These are phyloP conservation scores for Paecilomyces sp. DNA, from an alignment of 2,329 filamentous ascomycete species.

Conservation along the genomic window DNA sequence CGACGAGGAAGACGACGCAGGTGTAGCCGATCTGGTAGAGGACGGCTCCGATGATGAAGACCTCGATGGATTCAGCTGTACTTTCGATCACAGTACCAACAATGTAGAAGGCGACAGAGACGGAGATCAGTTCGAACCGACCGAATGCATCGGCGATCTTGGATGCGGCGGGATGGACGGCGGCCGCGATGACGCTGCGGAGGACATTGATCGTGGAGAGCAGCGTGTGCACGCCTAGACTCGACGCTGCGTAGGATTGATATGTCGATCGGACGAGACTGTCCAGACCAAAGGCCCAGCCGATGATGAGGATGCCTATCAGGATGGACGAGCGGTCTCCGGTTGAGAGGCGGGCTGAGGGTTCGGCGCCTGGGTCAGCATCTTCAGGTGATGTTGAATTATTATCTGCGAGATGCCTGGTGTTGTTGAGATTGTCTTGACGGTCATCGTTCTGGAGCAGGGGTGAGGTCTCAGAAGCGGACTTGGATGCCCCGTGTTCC, in stretches of 20 bases:
- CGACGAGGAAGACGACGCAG: constrained; percentile 52
- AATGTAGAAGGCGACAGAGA: constrained; percentile 52
- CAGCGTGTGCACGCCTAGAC: constrained; percentile 47
- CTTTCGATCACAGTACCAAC: constrained; percentile 52
- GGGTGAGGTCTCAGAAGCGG: background rate
- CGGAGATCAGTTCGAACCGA: constrained; percentile 50
- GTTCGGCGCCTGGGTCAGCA: background rate
- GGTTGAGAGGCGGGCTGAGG: background rate
- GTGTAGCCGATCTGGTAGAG: constrained; percentile 61
- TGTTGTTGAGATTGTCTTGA: background rate
- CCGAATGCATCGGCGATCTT: constrained; percentile 60
- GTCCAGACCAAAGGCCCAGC: constrained; percentile 58
- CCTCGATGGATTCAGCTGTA: constrained; percentile 39
- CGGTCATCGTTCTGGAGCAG: background rate
- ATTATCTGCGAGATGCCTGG: background rate
- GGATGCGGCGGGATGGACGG: constrained; percentile 51
- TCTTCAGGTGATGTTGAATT: background rate
- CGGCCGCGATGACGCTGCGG: constrained; percentile 53
- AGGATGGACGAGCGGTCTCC: constrained; percentile 53
- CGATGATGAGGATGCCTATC: constrained; percentile 54
- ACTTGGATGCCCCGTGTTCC: background rate
- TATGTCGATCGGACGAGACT: constrained; percentile 48
- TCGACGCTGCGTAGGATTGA: constrained; percentile 49
- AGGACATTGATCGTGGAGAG: constrained; percentile 54
- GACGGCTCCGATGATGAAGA: constrained; percentile 52